Evolutionary conservation across 148 eudicot genomes (phyloP), one percentile per base, ranked within the genome.

Genomic region (Cornus kousa): DNA sequence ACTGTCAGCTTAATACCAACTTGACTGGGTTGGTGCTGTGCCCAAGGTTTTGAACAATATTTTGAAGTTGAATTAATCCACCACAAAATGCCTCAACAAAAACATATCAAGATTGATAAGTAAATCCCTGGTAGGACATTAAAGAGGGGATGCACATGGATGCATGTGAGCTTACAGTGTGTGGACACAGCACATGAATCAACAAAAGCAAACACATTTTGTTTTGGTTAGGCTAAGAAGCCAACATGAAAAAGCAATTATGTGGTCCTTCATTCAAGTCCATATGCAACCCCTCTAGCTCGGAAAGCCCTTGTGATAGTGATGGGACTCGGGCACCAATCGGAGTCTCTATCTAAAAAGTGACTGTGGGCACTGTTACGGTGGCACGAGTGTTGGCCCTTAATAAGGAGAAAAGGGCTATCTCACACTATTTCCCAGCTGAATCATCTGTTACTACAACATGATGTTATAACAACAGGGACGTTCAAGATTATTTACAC

Each of bases 81-180:
- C 62, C 62, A 35, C 37, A 2, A 35, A 35, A 35, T 35, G 37
- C 37, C 37, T 35, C 37, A 35, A 35, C 37, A 2, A 4, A 35
- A 35, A 35, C 37, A 35, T 35, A 19, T 13, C 62, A 13, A 57
- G 62, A 57, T 57, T 4, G 12, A 14, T 43, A 43, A 7, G 20
- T 43, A 71, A 35, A 4, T 35, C 5, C 1, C 37, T 35, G 37
- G 37, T 35, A 35, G 3, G 4, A 43, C 62, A 57, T 13, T 19
- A 57, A 37, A 37, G 74, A 19, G 1, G 2, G 74, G 69, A 74
- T 39, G 80, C 88, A 86, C 88, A 83, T 86, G 88, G 76, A 55
- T 77, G 85, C 89, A 87, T 84, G 87, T 87, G 89, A 77, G 33
- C 60, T 64, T 84, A 78, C 80, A 37, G 7, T 5, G 24, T 33